Evolutionary conservation across 441 rosid species (phyloP).

Genomic region (Kokia cookei): DNA sequence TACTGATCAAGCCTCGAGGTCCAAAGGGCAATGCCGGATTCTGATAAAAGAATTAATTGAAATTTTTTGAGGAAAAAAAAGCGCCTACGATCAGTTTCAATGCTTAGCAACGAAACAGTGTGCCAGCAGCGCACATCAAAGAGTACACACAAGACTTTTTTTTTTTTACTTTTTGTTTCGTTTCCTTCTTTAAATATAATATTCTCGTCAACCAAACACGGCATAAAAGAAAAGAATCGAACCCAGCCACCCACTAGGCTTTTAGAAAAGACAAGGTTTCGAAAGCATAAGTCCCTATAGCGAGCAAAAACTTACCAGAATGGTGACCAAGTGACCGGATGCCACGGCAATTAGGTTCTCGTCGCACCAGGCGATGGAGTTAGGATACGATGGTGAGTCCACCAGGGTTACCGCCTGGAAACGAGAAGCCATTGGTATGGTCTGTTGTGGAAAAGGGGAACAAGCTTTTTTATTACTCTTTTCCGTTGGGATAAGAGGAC

Average conservation of each 20-base stretch:
- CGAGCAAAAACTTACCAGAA: slow-evolving; percentile 38
- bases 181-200: neutral
- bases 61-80: neutral
- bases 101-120: neutral
- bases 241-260: neutral
- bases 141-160: neutral
- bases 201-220: neutral
- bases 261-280: neutral
- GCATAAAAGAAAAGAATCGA: neutral
- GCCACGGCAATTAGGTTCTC: slow-evolving; percentile 90
- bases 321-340: slow-evolving; percentile 70
- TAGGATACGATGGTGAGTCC: slow-evolving; percentile 67
- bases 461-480: neutral
- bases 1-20: slow-evolving; percentile 73
- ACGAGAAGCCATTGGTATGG: slow-evolving; percentile 49
- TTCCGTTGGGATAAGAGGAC: neutral
- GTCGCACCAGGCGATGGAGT: slow-evolving; percentile 88
- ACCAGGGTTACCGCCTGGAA: slow-evolving; percentile 75
- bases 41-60: slow-evolving; percentile 24
- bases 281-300: neutral
- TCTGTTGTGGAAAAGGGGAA: neutral
- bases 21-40: slow-evolving; percentile 84
- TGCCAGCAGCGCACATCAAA: neutral
- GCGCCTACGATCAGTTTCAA: neutral
- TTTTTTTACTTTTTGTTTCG: neutral